Evolutionary conservation across 2,329 filamentous ascomycete genomes (phyloP), one percentile per base, ranked within the genome.

Genomic region (Aspergillus vadensis): DNA sequence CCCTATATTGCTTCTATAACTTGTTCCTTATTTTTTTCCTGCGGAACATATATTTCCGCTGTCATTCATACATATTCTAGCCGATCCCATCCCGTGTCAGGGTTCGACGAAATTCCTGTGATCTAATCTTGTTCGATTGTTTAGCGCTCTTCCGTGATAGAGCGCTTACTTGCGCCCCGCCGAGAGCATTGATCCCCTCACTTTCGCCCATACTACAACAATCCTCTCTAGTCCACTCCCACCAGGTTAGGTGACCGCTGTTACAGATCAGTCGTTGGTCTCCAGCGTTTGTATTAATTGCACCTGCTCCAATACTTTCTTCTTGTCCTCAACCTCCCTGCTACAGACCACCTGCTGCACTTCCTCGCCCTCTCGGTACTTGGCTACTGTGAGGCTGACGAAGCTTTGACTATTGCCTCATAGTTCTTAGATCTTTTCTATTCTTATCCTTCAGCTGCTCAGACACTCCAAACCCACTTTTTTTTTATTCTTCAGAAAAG

Each of bases 141-240:
- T 50, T 50, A 32, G 17, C 44, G 48, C 55, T 51, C 19, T 49
- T 51, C 50, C 36, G 32, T 21, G 30, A 38, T 21, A 39, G 53
- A 55, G 53, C 53, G 53, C 53, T 55, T 55, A 55, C 53, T 55
- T 55, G 44, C 53, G 53, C 53, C 53, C 53, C 53, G 30, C 53
- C 53, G 43, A 47, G 41, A 44, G 43, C 53, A 44, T 44, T 43
- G 39, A 44, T 44, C 43, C 53, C 57, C 57, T 59, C 57, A 59
- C 32, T 38, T 56, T 25, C 44, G 32, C 14, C 25, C 47, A 17
- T 21, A 36, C 32, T 36, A 15, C 32, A 36, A 36, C 32, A 6
- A 15, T 15, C 32, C 12, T 36, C 27, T 30, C 53, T n/a, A 44
- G 53, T 30, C 14, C 25, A n/a, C 53, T 41, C 38, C 41, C 58